phyloP scores from a whole-genome alignment of 768 basidiomycete species.

The Cystofilobasidium ferigula region DNA sequence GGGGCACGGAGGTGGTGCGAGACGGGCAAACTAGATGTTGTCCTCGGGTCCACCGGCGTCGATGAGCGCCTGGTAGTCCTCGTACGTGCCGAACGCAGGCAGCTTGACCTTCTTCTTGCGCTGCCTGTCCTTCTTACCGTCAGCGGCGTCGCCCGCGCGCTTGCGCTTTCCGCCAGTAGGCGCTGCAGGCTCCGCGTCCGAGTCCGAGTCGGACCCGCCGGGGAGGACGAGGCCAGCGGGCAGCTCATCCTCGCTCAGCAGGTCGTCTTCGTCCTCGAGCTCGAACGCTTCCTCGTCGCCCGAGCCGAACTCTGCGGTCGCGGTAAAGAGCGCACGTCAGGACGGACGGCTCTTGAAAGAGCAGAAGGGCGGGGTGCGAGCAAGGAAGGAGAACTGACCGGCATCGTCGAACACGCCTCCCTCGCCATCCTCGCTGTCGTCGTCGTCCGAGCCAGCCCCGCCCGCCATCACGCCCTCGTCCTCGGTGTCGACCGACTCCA shows the following conservation, averaged over 20 bases:
- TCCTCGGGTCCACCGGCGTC: slow-evolving; percentile 37
- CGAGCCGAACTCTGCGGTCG: slow-evolving; percentile 47
- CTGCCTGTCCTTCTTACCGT: slow-evolving; percentile 37
- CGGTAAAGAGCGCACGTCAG: background rate
- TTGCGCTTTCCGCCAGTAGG: slow-evolving; percentile 29
- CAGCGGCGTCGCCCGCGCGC: slow-evolving; percentile 31
- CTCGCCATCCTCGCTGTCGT: slow-evolving; percentile 25
- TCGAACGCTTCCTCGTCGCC: slow-evolving; percentile 40
- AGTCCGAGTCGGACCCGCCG: slow-evolving; percentile 2
- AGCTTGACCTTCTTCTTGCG: slow-evolving; percentile 52
- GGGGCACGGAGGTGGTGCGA: too few species aligned
- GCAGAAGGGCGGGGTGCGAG: background rate
- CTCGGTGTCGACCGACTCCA: slow-evolving; percentile 12
- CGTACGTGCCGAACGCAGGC: slow-evolving; percentile 36
- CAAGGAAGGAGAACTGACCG: slow-evolving; percentile 37
- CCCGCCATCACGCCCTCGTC: background rate
- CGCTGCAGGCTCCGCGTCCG: slow-evolving; percentile 6
- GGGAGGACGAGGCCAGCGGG: background rate
- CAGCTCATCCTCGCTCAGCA: slow-evolving; percentile 23
- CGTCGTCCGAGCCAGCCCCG: slow-evolving; percentile 25
- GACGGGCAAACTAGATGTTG: slow-evolving; percentile 32
- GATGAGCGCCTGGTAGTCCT: slow-evolving; percentile 39
- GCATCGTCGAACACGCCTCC: slow-evolving; percentile 41
- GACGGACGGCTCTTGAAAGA: background rate
- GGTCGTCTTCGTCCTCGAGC: slow-evolving; percentile 38